A percentile compares a stretch with the other conserved stretches of the same genome.
Evolutionary conservation across 805 yeast genomes (phyloP).

Genomic region (Saccharomycopsis microspora): DNA sequence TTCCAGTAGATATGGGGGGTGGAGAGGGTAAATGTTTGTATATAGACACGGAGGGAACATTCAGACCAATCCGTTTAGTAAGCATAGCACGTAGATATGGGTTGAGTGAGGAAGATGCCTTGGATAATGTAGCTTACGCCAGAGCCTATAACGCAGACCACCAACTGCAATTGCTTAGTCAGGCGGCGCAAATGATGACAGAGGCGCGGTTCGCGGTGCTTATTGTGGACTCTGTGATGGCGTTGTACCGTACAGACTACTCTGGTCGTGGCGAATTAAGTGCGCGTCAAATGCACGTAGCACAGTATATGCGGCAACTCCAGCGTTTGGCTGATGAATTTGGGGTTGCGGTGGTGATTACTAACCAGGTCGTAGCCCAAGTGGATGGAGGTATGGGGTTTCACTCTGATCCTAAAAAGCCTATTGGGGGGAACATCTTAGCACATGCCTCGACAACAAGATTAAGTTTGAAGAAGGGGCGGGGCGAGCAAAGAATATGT

Average conservation of each 20-base stretch:
- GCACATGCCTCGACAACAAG: constrained; percentile 97
- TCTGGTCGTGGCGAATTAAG: constrained; percentile 93
- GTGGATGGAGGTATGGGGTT: constrained; percentile 78
- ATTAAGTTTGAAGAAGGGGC: constrained; percentile 79
- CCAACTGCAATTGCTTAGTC: constrained; percentile 73
- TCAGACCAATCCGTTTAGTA: constrained; percentile 81
- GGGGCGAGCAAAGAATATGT: constrained; percentile 87
- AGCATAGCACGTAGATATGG: constrained; percentile 90
- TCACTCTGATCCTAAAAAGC: constrained; percentile 96
- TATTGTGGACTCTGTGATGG: constrained; percentile 97
- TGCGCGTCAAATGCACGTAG: constrained; percentile 90
- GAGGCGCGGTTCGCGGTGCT: constrained; percentile 82
- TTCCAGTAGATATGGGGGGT: constrained; percentile 95
- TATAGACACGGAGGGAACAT: constrained; percentile 96
- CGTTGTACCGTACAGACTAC: constrained; percentile 87
- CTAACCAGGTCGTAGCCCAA: constrained; percentile 96
- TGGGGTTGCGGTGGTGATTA: constrained; percentile 92
- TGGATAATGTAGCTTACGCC: constrained; percentile 95
- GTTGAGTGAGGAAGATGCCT: constrained; percentile 83
- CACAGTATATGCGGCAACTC: constrained; percentile 80
- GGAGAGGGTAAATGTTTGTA: constrained; percentile 96
- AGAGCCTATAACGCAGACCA: constrained; percentile 97
- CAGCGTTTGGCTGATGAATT: constrained; percentile 95
- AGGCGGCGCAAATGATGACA: constrained; percentile 94
- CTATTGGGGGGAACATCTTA: constrained; percentile 95